These are phyloP conservation scores for Penicillium goetzii DNA, from an alignment of 495 filamentous ascomycete species.

Conservation along the genomic window DNA sequence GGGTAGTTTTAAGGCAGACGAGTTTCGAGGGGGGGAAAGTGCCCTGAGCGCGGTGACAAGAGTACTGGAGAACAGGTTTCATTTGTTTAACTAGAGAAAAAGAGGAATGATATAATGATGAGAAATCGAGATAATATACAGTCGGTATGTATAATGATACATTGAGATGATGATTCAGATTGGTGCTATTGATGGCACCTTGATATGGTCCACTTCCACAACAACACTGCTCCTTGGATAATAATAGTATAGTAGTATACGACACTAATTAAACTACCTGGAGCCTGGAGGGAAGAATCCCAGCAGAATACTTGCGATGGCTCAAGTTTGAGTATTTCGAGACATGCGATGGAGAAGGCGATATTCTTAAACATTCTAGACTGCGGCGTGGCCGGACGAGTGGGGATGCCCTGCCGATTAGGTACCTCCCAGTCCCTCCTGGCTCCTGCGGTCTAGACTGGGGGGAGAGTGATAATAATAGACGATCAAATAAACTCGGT, in stretches of 20 bases:
- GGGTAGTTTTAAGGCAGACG: slow-evolving; percentile 22
- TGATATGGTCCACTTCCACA: background rate
- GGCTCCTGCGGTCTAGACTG: slow-evolving; percentile 1
- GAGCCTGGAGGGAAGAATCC: background rate
- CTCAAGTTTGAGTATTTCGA: background rate
- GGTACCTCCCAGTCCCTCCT: no score
- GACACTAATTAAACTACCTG: background rate
- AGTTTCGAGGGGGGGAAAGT: slow-evolving; percentile 11
- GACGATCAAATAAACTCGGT: background rate
- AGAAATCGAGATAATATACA: background rate
- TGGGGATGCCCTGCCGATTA: background rate
- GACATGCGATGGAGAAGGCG: background rate
- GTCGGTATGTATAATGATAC: background rate
- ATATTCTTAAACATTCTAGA: slow-evolving; percentile 2
- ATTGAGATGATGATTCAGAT: background rate
- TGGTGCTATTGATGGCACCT: background rate
- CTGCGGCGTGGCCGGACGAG: slow-evolving; percentile 1
- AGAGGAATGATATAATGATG: background rate
- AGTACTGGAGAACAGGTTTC: background rate
- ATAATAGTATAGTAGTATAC: background rate
- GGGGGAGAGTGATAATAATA: background rate
- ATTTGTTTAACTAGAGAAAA: background rate
- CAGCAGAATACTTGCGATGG: background rate
- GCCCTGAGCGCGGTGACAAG: slow-evolving; percentile 23
- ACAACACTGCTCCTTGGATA: background rate